These are phyloP conservation scores for Craspedostauros australis DNA, from an alignment of 108 stramenopile species.

Conservation along the genomic window DNA sequence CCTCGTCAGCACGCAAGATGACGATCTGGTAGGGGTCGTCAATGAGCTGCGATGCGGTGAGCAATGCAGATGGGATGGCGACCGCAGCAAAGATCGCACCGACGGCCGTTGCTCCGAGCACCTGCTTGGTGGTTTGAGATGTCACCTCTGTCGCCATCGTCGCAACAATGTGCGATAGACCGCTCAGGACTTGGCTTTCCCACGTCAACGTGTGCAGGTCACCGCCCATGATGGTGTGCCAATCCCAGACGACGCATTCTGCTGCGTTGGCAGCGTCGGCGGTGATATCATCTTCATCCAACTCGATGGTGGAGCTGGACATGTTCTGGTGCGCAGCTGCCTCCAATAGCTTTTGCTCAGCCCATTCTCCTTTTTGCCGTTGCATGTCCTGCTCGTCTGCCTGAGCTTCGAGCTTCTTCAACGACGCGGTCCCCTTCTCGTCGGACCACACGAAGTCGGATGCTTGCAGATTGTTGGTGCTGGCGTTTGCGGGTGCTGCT, in stretches of 20 bases:
- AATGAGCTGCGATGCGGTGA: conserved; percentile 48
- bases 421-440: too few relatives aligned
- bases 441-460: too few relatives aligned
- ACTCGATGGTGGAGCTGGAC: too few relatives aligned
- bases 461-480: too few relatives aligned
- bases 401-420: too few relatives aligned
- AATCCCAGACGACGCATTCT: conserved; percentile 52
- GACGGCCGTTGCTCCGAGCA: conserved; percentile 40
- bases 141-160: conserved; percentile 42
- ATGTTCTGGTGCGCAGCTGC: too few relatives aligned
- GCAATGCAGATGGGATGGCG: conserved; percentile 44
- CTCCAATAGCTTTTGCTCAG: too few relatives aligned
- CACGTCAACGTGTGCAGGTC: conserved; percentile 62
- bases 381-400: too few relatives aligned
- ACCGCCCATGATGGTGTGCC: conserved; percentile 41
- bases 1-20: conserved; percentile 69
- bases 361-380: too few relatives aligned
- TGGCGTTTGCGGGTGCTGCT: too few relatives aligned
- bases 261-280: too few relatives aligned
- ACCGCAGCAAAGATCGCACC: conserved; percentile 50
- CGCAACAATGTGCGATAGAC: conserved; percentile 41
- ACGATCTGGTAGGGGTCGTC: conserved; percentile 81
- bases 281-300: too few relatives aligned
- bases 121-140: conserved; percentile 38
- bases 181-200: conserved; percentile 46